Evolutionary conservation across 345 rosid genomes (phyloP).

Genomic region (Eucalyptus sideroxylon): DNA sequence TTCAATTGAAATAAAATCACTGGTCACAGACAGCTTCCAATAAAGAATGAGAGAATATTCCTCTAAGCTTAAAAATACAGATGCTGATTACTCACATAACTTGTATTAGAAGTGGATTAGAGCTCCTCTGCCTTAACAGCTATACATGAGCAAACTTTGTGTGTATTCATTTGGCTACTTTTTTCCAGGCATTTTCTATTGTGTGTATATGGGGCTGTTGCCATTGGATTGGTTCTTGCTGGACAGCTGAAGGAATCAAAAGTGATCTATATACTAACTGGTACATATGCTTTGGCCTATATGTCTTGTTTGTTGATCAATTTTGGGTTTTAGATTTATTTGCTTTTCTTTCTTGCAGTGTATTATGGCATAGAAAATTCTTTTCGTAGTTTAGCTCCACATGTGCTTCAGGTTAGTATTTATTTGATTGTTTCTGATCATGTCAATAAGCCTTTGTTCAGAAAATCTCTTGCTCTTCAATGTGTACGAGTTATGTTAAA

Average conservation of each 20-base stretch:
- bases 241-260: constrained; percentile 53
- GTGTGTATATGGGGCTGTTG: constrained; percentile 62
- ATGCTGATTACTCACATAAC: neutral
- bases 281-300: constrained; percentile 10
- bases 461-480: neutral
- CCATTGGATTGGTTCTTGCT: constrained; percentile 66
- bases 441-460: neutral
- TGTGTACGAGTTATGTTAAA: neutral
- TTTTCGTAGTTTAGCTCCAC: constrained; percentile 57
- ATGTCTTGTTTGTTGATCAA: neutral
- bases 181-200: constrained; percentile 66
- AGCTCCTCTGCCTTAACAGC: neutral
- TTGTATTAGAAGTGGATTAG: neutral
- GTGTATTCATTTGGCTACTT: neutral
- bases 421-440: neutral
- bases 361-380: constrained; percentile 72
- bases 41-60: neutral
- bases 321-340: neutral
- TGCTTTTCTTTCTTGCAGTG: constrained; percentile 32
- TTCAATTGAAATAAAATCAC: neutral
- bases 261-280: constrained; percentile 42
- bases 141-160: neutral
- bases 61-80: neutral
- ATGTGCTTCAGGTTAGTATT: constrained; percentile 53
- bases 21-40: neutral